Conservation (phyloP, 2,329 filamentous ascomycete genomes). For the Apiospora hydei region DNA sequence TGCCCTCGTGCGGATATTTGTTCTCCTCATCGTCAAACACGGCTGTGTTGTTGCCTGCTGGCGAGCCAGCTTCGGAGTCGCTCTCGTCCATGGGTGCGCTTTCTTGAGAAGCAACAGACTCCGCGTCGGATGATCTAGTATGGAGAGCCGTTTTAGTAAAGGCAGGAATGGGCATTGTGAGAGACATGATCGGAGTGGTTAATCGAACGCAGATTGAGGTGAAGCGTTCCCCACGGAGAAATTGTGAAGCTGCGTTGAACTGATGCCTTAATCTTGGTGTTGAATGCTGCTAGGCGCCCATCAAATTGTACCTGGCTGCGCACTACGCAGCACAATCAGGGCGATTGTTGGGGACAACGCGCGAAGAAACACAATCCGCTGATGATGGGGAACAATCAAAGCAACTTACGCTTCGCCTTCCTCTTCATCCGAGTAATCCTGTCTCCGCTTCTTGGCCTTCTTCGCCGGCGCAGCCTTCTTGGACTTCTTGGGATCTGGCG, state of each 20-base stretch:
- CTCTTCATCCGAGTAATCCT: constrained; percentile 74
- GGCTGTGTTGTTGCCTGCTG: constrained; percentile 46
- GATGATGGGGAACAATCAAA: not conserved
- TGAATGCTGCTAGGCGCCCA: not conserved
- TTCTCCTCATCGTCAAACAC: constrained; percentile 57
- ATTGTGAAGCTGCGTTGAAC: constrained; percentile 1
- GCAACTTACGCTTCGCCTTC: constrained; percentile 81
- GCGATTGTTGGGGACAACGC: not conserved
- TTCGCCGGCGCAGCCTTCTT: constrained; percentile 48
- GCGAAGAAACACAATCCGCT: not conserved
- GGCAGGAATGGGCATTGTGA: not conserved
- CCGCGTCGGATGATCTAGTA: constrained; percentile 71
- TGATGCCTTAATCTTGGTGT: not conserved
- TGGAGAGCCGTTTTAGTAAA: constrained; percentile 29
- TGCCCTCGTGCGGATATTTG: constrained; percentile 85
- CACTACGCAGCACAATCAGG: not conserved
- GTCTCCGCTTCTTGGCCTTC: constrained; percentile 59
- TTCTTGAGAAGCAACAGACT: constrained; percentile 76
- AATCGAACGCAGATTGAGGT: not conserved
- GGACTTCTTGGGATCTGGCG: constrained; percentile 51
- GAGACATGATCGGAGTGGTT: not conserved
- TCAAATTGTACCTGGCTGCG: not conserved
- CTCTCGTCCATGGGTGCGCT: constrained; percentile 93
- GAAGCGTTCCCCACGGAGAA: not conserved
- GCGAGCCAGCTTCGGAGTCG: constrained; percentile 75